Evolutionary conservation across 345 rosid species (phyloP).

Genomic region (Eucalyptus grandis): DNA sequence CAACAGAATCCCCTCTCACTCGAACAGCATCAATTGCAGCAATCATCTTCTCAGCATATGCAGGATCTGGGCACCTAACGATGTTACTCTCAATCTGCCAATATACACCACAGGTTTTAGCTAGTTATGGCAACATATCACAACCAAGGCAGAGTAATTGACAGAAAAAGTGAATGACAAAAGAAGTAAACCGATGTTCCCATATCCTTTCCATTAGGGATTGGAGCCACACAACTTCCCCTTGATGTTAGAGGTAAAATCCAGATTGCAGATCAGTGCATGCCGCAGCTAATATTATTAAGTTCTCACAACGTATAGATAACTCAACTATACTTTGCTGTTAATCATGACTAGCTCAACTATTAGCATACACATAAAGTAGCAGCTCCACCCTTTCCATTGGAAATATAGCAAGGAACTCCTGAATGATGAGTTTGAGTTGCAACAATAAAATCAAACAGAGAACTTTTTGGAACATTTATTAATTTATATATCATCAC

Average conservation of each 20-base stretch:
- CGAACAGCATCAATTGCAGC: conserved; percentile 86
- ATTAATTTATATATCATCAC: background rate
- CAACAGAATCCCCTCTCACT: conserved; percentile 80
- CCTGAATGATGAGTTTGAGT: background rate
- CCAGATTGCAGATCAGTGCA: background rate
- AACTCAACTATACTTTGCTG: background rate
- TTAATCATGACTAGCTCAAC: background rate
- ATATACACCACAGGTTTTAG: background rate
- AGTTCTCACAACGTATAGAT: background rate
- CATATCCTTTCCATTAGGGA: background rate
- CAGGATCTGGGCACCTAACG: conserved; percentile 93
- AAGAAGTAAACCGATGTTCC: background rate
- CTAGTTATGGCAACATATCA: background rate
- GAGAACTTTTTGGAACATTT: background rate
- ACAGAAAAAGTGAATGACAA: background rate
- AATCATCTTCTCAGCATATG: conserved; percentile 95
- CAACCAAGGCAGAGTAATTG: background rate
- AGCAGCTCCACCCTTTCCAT: background rate
- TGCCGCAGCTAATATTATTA: background rate
- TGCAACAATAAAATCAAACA: background rate
- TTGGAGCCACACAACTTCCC: background rate
- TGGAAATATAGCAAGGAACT: background rate
- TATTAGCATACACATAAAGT: background rate
- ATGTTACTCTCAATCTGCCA: conserved; percentile 89
- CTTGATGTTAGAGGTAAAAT: background rate